Conservation (phyloP, 352 stramenopile species). For the Pythium angustatum region DNA sequence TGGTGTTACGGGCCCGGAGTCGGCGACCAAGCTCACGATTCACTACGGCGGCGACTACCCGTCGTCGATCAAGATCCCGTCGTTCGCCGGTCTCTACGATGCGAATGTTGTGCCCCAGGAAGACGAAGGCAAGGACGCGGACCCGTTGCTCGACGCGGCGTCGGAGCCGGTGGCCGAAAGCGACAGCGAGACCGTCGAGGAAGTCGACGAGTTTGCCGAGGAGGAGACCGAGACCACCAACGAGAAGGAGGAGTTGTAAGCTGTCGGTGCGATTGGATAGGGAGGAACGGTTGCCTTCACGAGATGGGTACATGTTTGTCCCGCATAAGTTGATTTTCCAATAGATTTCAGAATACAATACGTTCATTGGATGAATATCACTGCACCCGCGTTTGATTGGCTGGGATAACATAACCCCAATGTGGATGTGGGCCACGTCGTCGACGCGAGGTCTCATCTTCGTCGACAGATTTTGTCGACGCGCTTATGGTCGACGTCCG, state of each 20-base stretch:
- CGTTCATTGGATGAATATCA: neutral
- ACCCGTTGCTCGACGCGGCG: constrained; percentile 23
- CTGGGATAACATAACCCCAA: too few relatives aligned
- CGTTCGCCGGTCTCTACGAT: constrained; percentile 58
- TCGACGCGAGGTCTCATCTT: constrained; percentile 8
- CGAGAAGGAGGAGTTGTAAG: constrained; percentile 34
- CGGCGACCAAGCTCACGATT: constrained; percentile 68
- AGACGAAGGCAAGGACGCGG: constrained; percentile 25
- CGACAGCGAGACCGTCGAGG: constrained; percentile 28
- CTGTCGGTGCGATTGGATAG: neutral
- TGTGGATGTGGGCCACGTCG: too few relatives aligned
- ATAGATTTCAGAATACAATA: constrained; percentile 20
- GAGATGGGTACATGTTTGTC: constrained; percentile 16
- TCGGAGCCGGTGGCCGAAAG: constrained; percentile 29
- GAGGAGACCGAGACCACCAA: constrained; percentile 11
- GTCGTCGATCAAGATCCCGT: constrained; percentile 70
- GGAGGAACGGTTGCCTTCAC: neutral
- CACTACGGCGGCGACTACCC: constrained; percentile 72
- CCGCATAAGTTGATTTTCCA: constrained; percentile 18
- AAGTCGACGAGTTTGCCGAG: constrained; percentile 59
- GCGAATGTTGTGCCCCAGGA: constrained; percentile 58
- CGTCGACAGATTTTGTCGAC: constrained; percentile 6
- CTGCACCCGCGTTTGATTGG: neutral
- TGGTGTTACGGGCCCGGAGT: constrained; percentile 40
- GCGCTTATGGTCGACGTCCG: neutral